A percentile compares a stretch with the other conserved stretches of the same genome.
Conservation (phyloP, 169 alveolate genomes). For the Eimeria acervulina region DNA sequence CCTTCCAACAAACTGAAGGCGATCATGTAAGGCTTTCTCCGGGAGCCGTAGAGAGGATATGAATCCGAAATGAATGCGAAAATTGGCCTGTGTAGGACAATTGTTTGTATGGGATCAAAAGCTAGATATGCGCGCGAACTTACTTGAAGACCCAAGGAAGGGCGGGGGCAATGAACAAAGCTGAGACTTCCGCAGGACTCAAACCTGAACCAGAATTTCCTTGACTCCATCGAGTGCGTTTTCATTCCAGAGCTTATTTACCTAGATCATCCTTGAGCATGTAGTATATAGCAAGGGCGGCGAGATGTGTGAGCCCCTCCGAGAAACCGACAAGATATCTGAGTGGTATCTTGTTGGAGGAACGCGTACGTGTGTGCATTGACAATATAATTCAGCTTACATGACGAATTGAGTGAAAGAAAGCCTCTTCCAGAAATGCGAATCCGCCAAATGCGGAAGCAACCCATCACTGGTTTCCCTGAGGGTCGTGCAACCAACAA, state of each 20-base stretch:
- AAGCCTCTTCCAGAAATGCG: constrained; percentile 58
- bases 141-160: constrained; percentile 92
- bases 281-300: constrained; percentile 93
- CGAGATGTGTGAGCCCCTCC: constrained; percentile 94
- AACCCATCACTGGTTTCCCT: constrained; percentile 76
- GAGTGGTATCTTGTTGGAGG: not conserved
- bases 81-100: constrained; percentile 84
- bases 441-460: constrained; percentile 74
- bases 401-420: constrained; percentile 82
- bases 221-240: not conserved
- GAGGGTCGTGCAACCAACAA: not conserved
- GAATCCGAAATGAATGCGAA: constrained; percentile 91
- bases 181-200: constrained; percentile 88
- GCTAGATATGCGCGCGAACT: constrained; percentile 10
- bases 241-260: not conserved
- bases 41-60: constrained; percentile 88
- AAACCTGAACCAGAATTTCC: constrained; percentile 71
- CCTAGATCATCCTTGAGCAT: constrained; percentile 93
- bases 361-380: not conserved
- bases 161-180: constrained; percentile 91
- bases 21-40: constrained; percentile 92
- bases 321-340: constrained; percentile 94
- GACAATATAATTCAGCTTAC: not conserved
- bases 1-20: constrained; percentile 90
- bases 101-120: not conserved